Base-by-base conservation (phyloP, 129 eudicot genomes). In the Helichrysum umbraculigerum region DNA sequence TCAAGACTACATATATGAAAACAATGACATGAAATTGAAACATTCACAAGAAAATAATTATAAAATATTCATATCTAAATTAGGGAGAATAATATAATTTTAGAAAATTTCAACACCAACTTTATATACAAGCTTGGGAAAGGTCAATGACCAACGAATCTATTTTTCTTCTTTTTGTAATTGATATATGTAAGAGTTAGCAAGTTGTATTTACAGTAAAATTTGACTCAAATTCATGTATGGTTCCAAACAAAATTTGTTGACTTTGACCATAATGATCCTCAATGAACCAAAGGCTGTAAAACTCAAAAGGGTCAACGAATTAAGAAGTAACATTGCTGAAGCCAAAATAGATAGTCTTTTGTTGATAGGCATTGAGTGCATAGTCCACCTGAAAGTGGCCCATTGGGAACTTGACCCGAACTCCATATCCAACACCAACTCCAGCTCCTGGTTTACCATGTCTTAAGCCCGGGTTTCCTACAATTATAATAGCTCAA, bases 381-480 rank as follows among this genome's bases (percentile, higher is more conserved):
- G 98, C 98, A 28, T 79, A 88, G 81, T 93, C 97, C 16, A 88
- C 89, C 80, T 94, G 98, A 47, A 94, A 79, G 67, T 89, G 97
- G 1, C 98, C 98, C 52, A 94, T 56, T 0, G 84, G 96, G 28
- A 91, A 91, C 82, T 90, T 91, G 58, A 94, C 79, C 72, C 98
- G 90, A 54, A 88, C 70, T 54, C 98, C 97, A 85, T 73, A 91
- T 79, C 98, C 98, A 50, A 83, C 22, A 16, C 98, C 98, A 16
- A 87, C 65, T 54, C 98, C 98, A 0, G 34, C 79, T 42, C 98
- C 98, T 30, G 98, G 97, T 86, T 94, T 94, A 51, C 96, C 96
- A 75, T 88, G 90, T 81, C 98, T 94, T 57, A 94, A 60, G 50
- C 88, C 88, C 64, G 98, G 98, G 78, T 91, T 91, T 72, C 98